These are phyloP conservation scores for Pseudotsuga menziesii DNA, from an alignment of 75 land plant genomes.

Conservation along the genomic window DNA sequence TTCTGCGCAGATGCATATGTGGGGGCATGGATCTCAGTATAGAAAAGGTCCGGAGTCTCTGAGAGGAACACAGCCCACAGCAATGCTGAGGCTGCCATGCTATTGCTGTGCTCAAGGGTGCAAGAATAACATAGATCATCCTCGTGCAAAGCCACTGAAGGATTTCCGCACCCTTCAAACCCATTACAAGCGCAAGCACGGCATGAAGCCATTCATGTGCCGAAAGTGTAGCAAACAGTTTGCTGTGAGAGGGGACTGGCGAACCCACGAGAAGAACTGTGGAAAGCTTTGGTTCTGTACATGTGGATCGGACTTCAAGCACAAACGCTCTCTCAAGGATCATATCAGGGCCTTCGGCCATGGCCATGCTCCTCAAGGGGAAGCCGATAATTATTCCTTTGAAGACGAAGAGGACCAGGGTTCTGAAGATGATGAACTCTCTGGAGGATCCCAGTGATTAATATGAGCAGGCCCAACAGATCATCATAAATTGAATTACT, in stretches of 20 bases:
- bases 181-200: conserved; percentile 90
- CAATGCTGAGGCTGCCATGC: conserved; percentile 86
- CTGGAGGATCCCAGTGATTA: neutral
- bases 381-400: conserved; percentile 21
- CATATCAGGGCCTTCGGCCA: conserved; percentile 54
- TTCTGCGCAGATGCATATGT: conserved; percentile 99
- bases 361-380: conserved; percentile 18
- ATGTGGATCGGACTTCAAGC: conserved; percentile 86
- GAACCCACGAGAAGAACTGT: conserved; percentile 89
- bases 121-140: conserved; percentile 87
- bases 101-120: conserved; percentile 81
- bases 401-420: conserved; percentile 39
- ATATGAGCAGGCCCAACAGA: neutral
- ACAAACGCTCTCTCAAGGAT: conserved; percentile 77
- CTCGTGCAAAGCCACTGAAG: conserved; percentile 72
- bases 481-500: neutral
- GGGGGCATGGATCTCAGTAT: conserved; percentile 98
- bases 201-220: conserved; percentile 84
- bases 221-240: conserved; percentile 77
- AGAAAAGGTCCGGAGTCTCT: conserved; percentile 92
- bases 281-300: conserved; percentile 71
- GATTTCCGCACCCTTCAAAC: conserved; percentile 87
- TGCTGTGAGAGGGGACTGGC: conserved; percentile 80
- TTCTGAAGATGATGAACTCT: conserved; percentile 40
- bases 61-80: conserved; percentile 84